Base-by-base conservation (phyloP, 2,329 filamentous ascomycete species). In the Cladorrhinum sp. region DNA sequence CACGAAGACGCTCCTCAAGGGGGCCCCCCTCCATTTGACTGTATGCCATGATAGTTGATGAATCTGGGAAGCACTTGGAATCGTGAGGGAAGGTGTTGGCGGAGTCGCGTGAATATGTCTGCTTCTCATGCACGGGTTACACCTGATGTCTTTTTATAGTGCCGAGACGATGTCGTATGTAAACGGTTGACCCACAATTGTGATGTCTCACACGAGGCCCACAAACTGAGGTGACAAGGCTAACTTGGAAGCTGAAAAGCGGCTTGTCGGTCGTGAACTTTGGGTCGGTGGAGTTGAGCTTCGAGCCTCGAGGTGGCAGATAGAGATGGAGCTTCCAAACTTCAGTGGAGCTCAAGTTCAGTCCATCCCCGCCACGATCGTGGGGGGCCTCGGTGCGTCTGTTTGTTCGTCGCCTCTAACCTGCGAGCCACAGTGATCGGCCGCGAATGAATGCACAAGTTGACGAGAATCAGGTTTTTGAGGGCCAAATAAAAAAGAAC, bases 31-130 rank as follows among this genome's bases (percentile, higher is more conserved):
- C 49, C 3, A 7, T 13, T 27, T 50, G 49, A 16, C 24, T 24
- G 20, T 50, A 50, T 50, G 49, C 49, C 49, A 50, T 76, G 20
- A 7, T 25, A 25, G 4, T 24, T 45, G 4, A 16, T 4, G 10
- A 22, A 7, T 12, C 18, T 45, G 18, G n/a, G 18, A n/a, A 45
- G 3, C n/a, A 20, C 8, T 18, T 5, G 4, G 41, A 45, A 45
- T 36, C 4, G 2, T 7, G 41, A 20, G 16, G 5, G 16, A 45
- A 18, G 20, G 16, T 13, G 41, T 20, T 20, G 41, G 41, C n/a
- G 16, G 5, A n/a, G 7, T 13, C 10, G 36, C 4, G 36, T 41
- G 6, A 13, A 13, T 13, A 41, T 41, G 36, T 41, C 6, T 41
- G 10, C 29, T 13, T 32, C 7, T 32, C 13, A 45, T 45, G 6